Base-by-base conservation (phyloP, 2,329 filamentous ascomycete genomes). In the Cytospora leucostoma region DNA sequence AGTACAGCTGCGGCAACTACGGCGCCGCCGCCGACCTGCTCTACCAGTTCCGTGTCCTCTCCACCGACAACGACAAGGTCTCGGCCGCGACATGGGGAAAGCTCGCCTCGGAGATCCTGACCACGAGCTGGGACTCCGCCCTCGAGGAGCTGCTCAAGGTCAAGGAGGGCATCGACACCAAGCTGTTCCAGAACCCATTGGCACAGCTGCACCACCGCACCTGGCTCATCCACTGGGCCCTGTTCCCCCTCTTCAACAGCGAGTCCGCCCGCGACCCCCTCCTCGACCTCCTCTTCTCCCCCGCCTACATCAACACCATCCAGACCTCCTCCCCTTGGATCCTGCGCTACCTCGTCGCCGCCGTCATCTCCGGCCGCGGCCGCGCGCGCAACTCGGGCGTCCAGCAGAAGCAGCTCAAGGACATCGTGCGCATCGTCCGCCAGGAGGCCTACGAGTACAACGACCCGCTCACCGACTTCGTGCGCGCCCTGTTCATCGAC, bases 191-290 rank as follows among this genome's bases (percentile, higher is more conserved):
- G 85, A 97, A 97, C 84, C 91, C 94, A 34, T 86, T 97, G 68
- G 93, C 91, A 65, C 95, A 99, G 82, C 89, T 99, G 67, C 90
- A 94, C 77, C 94, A 97, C 84, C 92, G 95, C 75, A 96, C 93
- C 64, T 97, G 94, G 92, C 84, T 99, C 73, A 90, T 97, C 72
- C 95, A 99, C 90, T 99, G 95, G 93, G 89, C 92, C 53, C 88
- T 99, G 66, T 99, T 98, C 87, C 94, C 95, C 67, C 93, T 97
- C 81, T 99, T 98, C 87, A 98, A 99, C 87, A 89, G 92, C 81
- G 94, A 98, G 73, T 84, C 88, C 69, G 92, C 92, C 64, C 92
- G 94, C 73, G 95, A 99, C 75, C 86, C 87, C 70, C 86, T 99
- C 71, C 92, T 95, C 74, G 95, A 99, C 72, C 88, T 98, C 76